Base-by-base conservation (phyloP, 306 rosid genomes). In the Datisca glomerata region DNA sequence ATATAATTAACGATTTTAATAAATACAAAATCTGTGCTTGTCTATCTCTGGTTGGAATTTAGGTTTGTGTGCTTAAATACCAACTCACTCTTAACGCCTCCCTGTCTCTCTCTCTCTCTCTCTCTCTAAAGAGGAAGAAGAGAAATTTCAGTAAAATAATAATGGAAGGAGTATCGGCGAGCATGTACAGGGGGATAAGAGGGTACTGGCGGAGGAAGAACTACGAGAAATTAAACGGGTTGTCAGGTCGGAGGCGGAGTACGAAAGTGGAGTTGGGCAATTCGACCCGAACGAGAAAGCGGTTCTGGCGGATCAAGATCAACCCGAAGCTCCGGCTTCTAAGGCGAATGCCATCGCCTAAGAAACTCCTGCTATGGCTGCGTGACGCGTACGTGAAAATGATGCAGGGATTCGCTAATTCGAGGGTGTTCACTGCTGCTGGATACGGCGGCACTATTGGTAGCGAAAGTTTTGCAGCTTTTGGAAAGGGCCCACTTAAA, bases 341-440 rank as follows among this genome's bases (percentile, higher is more conserved):
- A 12, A 41, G 54, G 5, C 47, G 53, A 46, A 41, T 58, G 19
- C 63, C 84, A 21, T 76, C 93, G 5, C 80, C 94, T 0, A 86
- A 69, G 55, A 86, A 70, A 43, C 7, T 79, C 12, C 12, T 71
- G 12, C 21, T 72, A 17, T 79, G 97, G 93, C 65, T 83, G 3
- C 76, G 97, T 19, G 94, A 87, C 40, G 64, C 79, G 1, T 83
- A 87, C 43, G 71, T 83, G 5, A 57, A 60, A 3, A 74, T 80
- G 56, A 87, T 87, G 97, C 12, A 79, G 47, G 51, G 76, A 32
- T 40, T 87, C 22, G 93, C 93, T 0, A 77, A 51, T 64, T 74
- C 94, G 12, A 66, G 75, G 7, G 66, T 56, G 13, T 50, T 73
- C 51, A 55, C 57, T 8, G 5, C 50, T 4, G 66, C 50, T 3